Evolutionary conservation across 352 stramenopile species (phyloP), one percentile per base, ranked within the genome.

Genomic region (Phytophthora gonapodyides): DNA sequence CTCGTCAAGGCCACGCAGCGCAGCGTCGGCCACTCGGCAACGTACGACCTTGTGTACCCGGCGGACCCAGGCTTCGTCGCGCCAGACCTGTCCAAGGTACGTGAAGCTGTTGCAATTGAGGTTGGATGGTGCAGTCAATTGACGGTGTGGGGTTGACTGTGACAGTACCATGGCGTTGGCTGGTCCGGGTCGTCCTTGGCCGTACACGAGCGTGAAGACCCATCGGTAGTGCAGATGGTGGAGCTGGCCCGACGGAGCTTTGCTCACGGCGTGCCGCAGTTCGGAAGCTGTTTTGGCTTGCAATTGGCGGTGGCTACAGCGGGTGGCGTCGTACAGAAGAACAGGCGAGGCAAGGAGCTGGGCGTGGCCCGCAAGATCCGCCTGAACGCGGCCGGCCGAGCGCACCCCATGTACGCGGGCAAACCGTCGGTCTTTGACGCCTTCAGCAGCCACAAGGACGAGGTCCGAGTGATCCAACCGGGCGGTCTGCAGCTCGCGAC

Each of bases 361-460:
- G 79, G 81, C 24, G 43, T 91, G 6, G 84, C 78, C 17, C 78
- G 80, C 41, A 93, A 93, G 64, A 91, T 91, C 52, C 57, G 57
- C 7, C 60, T 93, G 3, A 89, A 82, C 24, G 55, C 62, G 13
- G 71, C 68, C 9, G 82, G 84, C 0, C 78, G 82, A 33, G 77
- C 75, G 8, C 84, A 93, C 44, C 82, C 80, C 6, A 80, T 93
- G 74, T 93, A 84, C 69, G 78, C 89, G 30, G 82, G 79, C 52
- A 91, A 91, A 24, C 59, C 76, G 41, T 73, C 67, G 0, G 76
- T 89, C 5, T 93, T 91, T 71, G 80, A 83, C 13, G 82, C 65
- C 31, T 91, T 91, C 44, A 87, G 73, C 34, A 91, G 82, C 52
- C 84, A 93, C 62, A 89, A 91, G 51, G 84, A 93, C 51, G 69